These are phyloP conservation scores for Poa pratensis DNA, from an alignment of 176 grass and related monocot genomes.

Conservation along the genomic window DNA sequence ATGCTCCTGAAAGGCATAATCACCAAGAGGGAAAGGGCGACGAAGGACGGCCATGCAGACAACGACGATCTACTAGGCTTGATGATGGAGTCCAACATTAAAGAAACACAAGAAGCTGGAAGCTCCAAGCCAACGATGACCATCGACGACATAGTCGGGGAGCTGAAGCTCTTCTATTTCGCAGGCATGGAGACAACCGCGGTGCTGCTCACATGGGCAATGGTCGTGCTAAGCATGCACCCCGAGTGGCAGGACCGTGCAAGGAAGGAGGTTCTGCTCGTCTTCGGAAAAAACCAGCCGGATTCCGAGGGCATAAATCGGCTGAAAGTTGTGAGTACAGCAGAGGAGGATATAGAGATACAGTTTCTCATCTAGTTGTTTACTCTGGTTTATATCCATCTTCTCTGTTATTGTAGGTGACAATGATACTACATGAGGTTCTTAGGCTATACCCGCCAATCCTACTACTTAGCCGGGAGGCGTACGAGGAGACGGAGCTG, in stretches of 20 bases:
- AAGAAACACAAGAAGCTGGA: constrained; percentile 29
- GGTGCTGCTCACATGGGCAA: constrained; percentile 64
- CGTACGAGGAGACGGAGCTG: constrained; percentile 50
- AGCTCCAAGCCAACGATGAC: constrained; percentile 56
- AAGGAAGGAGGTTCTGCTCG: constrained; percentile 52
- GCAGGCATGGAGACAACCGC: constrained; percentile 73
- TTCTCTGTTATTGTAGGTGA: constrained; percentile 48
- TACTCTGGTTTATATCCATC: neutral
- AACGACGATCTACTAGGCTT: constrained; percentile 60
- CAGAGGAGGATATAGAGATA: neutral
- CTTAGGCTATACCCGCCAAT: constrained; percentile 67
- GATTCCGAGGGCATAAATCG: constrained; percentile 53
- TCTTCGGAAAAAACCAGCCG: constrained; percentile 43
- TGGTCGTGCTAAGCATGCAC: constrained; percentile 65
- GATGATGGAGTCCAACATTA: constrained; percentile 54
- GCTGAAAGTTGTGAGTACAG: constrained; percentile 60
- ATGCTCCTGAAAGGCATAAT: constrained; percentile 50
- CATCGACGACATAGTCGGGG: constrained; percentile 57
- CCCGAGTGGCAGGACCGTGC: constrained; percentile 63
- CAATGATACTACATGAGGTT: constrained; percentile 78
- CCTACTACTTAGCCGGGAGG: constrained; percentile 29
- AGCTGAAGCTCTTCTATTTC: constrained; percentile 84
- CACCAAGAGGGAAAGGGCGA: constrained; percentile 49
- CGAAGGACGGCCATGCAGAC: neutral
- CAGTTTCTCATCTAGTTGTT: neutral